phyloP scores from a whole-genome alignment of 495 filamentous ascomycete species.

The Annulohypoxylon bovei region DNA sequence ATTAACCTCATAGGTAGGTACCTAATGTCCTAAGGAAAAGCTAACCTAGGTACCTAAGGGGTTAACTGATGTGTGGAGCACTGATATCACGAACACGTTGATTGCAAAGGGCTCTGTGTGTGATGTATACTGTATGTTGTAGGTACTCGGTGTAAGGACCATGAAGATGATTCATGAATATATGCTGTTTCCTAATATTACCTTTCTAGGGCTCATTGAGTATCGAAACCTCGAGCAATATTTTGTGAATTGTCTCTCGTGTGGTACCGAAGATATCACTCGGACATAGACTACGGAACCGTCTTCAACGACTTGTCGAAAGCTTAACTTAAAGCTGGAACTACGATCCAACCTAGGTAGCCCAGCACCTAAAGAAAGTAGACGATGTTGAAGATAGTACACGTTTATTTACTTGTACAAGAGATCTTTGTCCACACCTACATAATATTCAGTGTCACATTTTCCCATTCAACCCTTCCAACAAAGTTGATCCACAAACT shows the following conservation, averaged over 20 bases:
- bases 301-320: not conserved
- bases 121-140: not conserved
- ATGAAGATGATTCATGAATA: too few relatives aligned
- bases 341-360: too few relatives aligned
- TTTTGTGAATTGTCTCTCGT: not conserved
- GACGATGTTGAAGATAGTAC: not conserved
- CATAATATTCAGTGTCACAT: not conserved
- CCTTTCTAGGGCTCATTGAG: not conserved
- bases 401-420: not conserved
- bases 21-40: too few relatives aligned
- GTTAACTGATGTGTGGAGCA: too few relatives aligned
- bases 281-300: not conserved
- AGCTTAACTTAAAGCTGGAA: not conserved
- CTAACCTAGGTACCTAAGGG: too few relatives aligned
- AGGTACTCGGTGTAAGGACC: too few relatives aligned
- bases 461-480: not conserved
- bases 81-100: too few relatives aligned
- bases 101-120: not conserved
- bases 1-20: not conserved
- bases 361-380: not conserved
- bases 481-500: not conserved
- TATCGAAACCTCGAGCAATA: not conserved
- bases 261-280: not conserved
- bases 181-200: not conserved
- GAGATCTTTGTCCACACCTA: not conserved